phyloP scores from a whole-genome alignment of 73 alveolate genomes.

The Tetrahymena malaccensis region DNA sequence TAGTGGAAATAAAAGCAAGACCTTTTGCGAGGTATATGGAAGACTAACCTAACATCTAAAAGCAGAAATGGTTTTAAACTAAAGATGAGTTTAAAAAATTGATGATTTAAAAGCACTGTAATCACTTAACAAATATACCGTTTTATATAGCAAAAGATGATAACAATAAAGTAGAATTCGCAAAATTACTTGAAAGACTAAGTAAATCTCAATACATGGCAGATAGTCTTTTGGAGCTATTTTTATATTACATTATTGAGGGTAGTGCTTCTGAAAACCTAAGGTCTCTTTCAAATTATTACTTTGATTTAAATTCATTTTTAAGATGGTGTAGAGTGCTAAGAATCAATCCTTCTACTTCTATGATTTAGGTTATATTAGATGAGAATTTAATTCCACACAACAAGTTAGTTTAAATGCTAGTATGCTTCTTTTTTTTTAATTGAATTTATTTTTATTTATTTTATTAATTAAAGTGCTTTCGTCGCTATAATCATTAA shows the following conservation, averaged over 20 bases:
- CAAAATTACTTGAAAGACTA: background rate
- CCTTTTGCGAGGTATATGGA: background rate
- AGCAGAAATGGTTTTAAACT: background rate
- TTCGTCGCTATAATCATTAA: background rate
- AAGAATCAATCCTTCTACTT: background rate
- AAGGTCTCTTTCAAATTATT: background rate
- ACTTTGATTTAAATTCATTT: background rate
- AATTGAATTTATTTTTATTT: background rate
- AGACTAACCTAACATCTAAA: background rate
- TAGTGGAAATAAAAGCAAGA: background rate
- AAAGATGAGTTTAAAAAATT: background rate
- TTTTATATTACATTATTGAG: background rate
- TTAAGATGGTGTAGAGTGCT: background rate
- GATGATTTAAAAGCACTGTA: background rate
- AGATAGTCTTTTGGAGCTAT: background rate
- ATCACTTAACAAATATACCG: background rate
- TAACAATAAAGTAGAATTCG: background rate
- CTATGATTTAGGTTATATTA: background rate
- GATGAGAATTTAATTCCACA: background rate
- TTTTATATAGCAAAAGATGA: background rate
- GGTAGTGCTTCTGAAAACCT: background rate
- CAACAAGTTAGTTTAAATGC: background rate
- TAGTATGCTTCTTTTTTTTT: background rate
- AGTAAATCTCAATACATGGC: background rate
- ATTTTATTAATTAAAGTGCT: background rate